Evolutionary conservation across 768 basidiomycete genomes (phyloP).

Genomic region (Russula dissimulans): DNA sequence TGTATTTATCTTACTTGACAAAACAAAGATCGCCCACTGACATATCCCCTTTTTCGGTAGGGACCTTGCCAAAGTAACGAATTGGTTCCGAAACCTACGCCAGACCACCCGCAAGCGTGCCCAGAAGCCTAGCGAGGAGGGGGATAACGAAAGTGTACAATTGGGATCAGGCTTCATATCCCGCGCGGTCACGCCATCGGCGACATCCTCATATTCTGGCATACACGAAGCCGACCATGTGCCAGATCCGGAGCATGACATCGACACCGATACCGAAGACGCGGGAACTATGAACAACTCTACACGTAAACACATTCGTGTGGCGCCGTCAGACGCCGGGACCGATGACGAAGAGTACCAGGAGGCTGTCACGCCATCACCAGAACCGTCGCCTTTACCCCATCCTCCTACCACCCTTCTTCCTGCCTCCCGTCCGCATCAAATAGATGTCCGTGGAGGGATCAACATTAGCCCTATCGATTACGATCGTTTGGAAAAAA

Average conservation of each 20-base stretch:
- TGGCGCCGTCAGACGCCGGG: slow-evolving; percentile 15
- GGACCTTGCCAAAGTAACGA: slow-evolving; percentile 80
- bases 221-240: slow-evolving; percentile 34
- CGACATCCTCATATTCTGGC: slow-evolving; percentile 40
- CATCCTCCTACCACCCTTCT: slow-evolving; percentile 17
- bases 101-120: slow-evolving; percentile 72
- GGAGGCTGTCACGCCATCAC: slow-evolving; percentile 66
- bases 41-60: slow-evolving; percentile 21
- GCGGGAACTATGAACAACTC: neutral
- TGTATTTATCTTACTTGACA: neutral
- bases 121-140: slow-evolving; percentile 41
- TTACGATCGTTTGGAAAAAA: slow-evolving; percentile 43
- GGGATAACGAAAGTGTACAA: slow-evolving; percentile 26
- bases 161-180: slow-evolving; percentile 38
- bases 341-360: slow-evolving; percentile 52
- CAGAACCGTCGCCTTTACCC: slow-evolving; percentile 38
- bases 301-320: slow-evolving; percentile 6
- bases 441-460: slow-evolving; percentile 22
- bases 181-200: slow-evolving; percentile 43
- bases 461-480: slow-evolving; percentile 33
- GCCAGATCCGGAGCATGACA: slow-evolving; percentile 29
- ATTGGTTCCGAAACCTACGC: slow-evolving; percentile 81
- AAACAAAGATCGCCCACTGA: neutral
- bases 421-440: slow-evolving; percentile 20
- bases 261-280: slow-evolving; percentile 37